Evolutionary conservation across 2,329 filamentous ascomycete species (phyloP), one percentile per base, ranked within the genome.

Genomic region (Colletotrichum godetiae): DNA sequence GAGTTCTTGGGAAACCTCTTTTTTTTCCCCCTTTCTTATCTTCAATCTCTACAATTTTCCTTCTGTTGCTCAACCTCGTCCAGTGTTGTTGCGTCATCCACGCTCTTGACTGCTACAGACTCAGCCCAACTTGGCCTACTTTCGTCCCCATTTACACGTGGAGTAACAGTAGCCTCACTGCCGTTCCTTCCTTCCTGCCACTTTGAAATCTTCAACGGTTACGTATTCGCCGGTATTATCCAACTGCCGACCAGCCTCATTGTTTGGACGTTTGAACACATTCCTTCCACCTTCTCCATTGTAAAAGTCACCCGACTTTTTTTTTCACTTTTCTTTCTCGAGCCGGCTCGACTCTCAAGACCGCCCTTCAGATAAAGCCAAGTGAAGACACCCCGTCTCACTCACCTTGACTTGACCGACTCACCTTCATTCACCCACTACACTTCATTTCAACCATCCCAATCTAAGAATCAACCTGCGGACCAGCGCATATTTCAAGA

Each of bases 151-250:
- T 65, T 64, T 27, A 33, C 67, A 69, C 62, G 24, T 65, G 52
- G 52, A 46, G 35, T 37, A 42, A 10, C 24, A 56, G 56, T 52
- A 61, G 33, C 64, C 37, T 61, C 56, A 70, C 27, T 33, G 35
- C 33, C 56, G 67, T 71, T 71, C 71, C 71, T 73, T 73, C 67
- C 70, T 70, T 70, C 59, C 71, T 70, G 71, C 71, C 71, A 71
- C 71, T 66, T 73, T 49, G 10, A 71, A 55, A 49, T 56, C 53
- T 52, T 35, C 67, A 70, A 70, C 71, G 29, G 56, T 61, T 70
- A 73, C 67, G 60, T 73, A 64, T 60, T 60, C 31, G 31, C 60
- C 46, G 42, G 60, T 61, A 53, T 56, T 27, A 22, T 56, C 29
- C 53, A 27, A 24, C 65, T 61, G 27, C 35, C 56, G 67, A 73